A percentile compares a stretch with the other conserved stretches of the same genome.
These are phyloP conservation scores for Daldinia caldariorum DNA, from an alignment of 495 filamentous ascomycete genomes.

Conservation along the genomic window DNA sequence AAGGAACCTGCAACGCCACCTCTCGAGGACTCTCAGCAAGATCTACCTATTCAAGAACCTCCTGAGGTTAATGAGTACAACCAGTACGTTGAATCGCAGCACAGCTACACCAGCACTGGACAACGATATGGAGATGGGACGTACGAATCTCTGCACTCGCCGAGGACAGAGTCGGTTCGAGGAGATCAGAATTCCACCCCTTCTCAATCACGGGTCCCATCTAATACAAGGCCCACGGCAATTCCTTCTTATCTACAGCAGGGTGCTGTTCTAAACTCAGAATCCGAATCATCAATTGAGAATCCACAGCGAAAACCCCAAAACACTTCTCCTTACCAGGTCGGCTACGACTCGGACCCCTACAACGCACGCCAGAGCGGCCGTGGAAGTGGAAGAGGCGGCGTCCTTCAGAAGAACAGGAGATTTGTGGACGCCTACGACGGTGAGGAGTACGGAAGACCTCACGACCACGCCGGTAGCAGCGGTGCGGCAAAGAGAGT, in stretches of 20 bases:
- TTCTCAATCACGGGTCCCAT: slow-evolving; percentile 43
- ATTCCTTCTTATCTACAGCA: slow-evolving; percentile 55
- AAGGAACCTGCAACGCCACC: slow-evolving; percentile 56
- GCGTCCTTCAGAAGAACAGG: slow-evolving; percentile 82
- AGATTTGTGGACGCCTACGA: slow-evolving; percentile 94
- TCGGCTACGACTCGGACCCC: slow-evolving; percentile 51
- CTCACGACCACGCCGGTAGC: slow-evolving; percentile 76
- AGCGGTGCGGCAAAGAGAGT: slow-evolving; percentile 87
- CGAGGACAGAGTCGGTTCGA: slow-evolving; percentile 37
- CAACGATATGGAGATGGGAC: slow-evolving; percentile 53
- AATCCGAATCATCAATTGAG: slow-evolving; percentile 60
- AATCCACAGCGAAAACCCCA: slow-evolving; percentile 49
- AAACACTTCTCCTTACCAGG: slow-evolving; percentile 49
- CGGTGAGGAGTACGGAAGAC: slow-evolving; percentile 68
- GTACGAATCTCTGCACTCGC: slow-evolving; percentile 53
- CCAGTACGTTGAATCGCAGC: slow-evolving; percentile 50
- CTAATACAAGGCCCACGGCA: slow-evolving; percentile 42
- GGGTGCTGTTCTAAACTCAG: slow-evolving; percentile 57
- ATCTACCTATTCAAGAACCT: slow-evolving; percentile 60
- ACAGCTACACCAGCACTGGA: slow-evolving; percentile 45
- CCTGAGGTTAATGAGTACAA: slow-evolving; percentile 52
- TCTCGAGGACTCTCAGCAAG: slow-evolving; percentile 53
- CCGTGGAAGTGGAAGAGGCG: slow-evolving; percentile 54
- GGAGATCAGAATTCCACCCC: slow-evolving; percentile 42
- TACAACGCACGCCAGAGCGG: slow-evolving; percentile 41